Conservation (phyloP, 345 rosid genomes). For the Eucalyptus leucophloia region DNA sequence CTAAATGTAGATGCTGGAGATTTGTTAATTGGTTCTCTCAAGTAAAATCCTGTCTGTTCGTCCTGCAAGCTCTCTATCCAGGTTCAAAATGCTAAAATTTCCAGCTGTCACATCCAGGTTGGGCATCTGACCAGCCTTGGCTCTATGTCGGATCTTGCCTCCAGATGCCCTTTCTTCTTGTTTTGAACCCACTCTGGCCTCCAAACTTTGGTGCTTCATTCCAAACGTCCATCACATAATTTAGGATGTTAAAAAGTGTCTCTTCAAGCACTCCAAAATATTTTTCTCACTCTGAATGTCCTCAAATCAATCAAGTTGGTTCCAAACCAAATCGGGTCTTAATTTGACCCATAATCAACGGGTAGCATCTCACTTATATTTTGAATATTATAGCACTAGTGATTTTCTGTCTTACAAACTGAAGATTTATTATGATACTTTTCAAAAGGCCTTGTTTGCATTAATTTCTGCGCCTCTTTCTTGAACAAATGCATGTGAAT, state of each 20-base stretch:
- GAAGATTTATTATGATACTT: neutral
- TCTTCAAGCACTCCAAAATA: neutral
- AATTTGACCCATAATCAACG: neutral
- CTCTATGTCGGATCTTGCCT: neutral
- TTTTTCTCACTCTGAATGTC: neutral
- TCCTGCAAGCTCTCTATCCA: neutral
- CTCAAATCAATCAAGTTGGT: neutral
- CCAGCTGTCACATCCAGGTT: neutral
- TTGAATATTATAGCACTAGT: neutral
- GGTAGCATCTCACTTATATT: neutral
- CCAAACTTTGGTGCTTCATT: neutral
- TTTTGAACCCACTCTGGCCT: neutral
- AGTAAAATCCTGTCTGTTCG: neutral
- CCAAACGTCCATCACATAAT: neutral
- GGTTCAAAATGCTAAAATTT: neutral
- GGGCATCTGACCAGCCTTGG: neutral
- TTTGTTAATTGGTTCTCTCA: neutral
- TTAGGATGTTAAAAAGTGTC: neutral
- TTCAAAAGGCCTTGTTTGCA: neutral
- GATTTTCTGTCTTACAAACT: neutral
- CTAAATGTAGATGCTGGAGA: neutral
- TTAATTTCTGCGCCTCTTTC: neutral
- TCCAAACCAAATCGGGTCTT: neutral
- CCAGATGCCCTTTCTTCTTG: neutral
- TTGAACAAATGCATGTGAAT: neutral